Evolutionary conservation across 2,329 filamentous ascomycete genomes (phyloP), one percentile per base, ranked within the genome.

Genomic region (Penicillium sp.): DNA sequence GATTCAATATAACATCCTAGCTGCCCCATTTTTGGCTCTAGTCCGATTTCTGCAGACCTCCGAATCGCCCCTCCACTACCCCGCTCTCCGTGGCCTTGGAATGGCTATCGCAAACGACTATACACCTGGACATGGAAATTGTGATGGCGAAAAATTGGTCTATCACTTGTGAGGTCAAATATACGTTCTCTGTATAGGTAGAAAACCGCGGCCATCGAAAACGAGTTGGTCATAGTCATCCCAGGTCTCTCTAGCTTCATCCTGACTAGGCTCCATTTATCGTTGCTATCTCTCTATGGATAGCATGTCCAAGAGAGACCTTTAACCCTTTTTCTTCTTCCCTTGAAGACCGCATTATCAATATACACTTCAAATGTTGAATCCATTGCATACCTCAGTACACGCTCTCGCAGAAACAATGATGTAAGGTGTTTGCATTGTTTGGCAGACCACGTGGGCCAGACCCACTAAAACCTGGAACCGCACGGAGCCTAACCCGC

Each of bases 221-320:
- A 91, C 1, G 95, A 99, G 77, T 77, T 97, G 37, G 81, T 96
- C 21, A 80, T 98, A 54, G 83, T 93, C 42, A 95, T 88, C 75
- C 46, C 60, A 84, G 80, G 72, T 92, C 55, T 88, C 91, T 5
- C 83, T 99, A 96, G 77, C 70, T 85, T 45, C 81, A 84, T 50
- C 91, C 92, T 2, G 91, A 86, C 0, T 96, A 92, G 91, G 90
- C 96, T 61, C 89, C 85, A 55, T 98, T 99, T 71, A 84, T 98
- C 43, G 92, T 92, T 4, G 88, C 91, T 0, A 85, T 96, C 44
- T 78, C 83, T 99, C 10, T 98, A 98, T 67, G 93, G 95, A 55
- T 99, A 93, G 92, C 95, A 99, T 71, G 95, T 99, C 9, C 95
- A 99, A 69, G 95, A 99, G 72, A 99, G 99, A 76, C 95, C 95